phyloP scores from a whole-genome alignment of 257 asterid species.

The Fraxinus pennsylvanica region DNA sequence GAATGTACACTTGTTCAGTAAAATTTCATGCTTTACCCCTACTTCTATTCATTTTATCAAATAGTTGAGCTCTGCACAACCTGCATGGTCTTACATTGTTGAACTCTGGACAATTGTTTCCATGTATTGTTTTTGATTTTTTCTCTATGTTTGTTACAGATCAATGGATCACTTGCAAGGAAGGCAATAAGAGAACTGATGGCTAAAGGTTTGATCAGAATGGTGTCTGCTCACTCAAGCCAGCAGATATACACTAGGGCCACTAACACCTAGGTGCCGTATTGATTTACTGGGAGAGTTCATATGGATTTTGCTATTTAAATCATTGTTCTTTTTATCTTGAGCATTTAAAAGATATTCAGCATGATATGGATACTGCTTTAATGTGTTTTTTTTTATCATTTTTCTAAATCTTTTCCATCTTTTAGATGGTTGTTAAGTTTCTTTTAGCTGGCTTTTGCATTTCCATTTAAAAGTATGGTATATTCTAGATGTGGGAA shows the following conservation, averaged over 20 bases:
- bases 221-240: slow-evolving; percentile 63
- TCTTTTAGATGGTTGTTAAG: neutral
- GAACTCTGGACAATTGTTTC: neutral
- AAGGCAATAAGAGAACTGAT: slow-evolving; percentile 60
- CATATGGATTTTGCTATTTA: slow-evolving; percentile 23
- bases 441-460: neutral
- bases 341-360: slow-evolving; percentile 11
- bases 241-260: slow-evolving; percentile 72
- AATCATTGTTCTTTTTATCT: slow-evolving; percentile 19
- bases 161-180: slow-evolving; percentile 63
- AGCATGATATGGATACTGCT: neutral
- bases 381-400: neutral
- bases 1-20: no score
- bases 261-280: slow-evolving; percentile 44
- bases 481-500: neutral
- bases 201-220: slow-evolving; percentile 60
- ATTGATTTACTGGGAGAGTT: slow-evolving; percentile 1
- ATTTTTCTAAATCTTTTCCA: neutral
- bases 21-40: neutral
- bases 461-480: neutral
- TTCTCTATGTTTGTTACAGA: slow-evolving; percentile 23
- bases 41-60: neutral
- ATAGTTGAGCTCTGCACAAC: neutral
- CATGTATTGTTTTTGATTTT: neutral
- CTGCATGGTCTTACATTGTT: neutral